phyloP scores from a whole-genome alignment of 345 rosid genomes.

The Corchorus olitorius region DNA sequence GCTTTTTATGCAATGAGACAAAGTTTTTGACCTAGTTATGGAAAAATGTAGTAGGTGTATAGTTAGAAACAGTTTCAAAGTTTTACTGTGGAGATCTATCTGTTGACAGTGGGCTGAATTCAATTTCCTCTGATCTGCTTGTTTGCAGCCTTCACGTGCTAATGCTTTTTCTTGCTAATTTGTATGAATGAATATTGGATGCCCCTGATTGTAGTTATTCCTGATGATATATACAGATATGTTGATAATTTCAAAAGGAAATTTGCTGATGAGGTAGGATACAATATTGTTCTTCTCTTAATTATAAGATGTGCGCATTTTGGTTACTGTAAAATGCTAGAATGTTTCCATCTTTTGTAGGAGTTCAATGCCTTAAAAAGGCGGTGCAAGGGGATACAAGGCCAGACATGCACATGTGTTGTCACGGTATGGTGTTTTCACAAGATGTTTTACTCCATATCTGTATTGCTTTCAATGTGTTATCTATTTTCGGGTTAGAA shows the following conservation, averaged over 20 bases:
- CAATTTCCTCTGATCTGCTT: neutral
- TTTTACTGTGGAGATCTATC: neutral
- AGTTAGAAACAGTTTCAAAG: neutral
- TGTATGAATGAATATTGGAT: slow-evolving; percentile 8
- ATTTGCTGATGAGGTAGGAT: slow-evolving; percentile 82
- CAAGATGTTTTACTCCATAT: neutral
- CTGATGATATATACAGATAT: slow-evolving; percentile 59
- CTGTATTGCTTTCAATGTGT: slow-evolving; percentile 4
- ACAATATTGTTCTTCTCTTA: slow-evolving; percentile 10
- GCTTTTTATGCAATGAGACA: neutral
- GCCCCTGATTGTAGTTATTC: slow-evolving; percentile 33
- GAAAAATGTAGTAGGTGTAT: neutral
- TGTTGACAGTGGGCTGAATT: neutral
- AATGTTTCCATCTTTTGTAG: slow-evolving; percentile 33
- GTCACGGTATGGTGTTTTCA: slow-evolving; percentile 52
- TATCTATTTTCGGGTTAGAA: neutral
- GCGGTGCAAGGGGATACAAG: slow-evolving; percentile 46
- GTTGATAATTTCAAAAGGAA: slow-evolving; percentile 75
- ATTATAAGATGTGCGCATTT: neutral
- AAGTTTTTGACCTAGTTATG: neutral
- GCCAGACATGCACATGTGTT: slow-evolving; percentile 62
- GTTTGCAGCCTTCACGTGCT: slow-evolving; percentile 8
- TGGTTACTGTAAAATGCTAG: neutral
- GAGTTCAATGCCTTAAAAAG: slow-evolving; percentile 83
- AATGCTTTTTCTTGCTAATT: neutral